These are phyloP conservation scores for Sporothrix inflata DNA, from an alignment of 2,329 filamentous ascomycete species.

Conservation along the genomic window DNA sequence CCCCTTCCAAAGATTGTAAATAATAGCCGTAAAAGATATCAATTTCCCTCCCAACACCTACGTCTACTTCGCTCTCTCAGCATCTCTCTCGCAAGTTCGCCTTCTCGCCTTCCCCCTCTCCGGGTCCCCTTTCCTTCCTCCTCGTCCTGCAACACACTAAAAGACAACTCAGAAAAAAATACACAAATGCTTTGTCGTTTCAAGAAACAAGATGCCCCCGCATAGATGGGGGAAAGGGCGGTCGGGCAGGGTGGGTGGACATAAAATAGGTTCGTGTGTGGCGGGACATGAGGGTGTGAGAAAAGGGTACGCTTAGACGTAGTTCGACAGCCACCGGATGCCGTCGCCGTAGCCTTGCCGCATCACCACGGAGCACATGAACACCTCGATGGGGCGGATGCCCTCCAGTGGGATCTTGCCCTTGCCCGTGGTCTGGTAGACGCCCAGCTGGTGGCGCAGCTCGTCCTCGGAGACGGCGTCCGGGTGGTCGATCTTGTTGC, in stretches of 20 bases:
- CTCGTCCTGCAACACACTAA: neutral
- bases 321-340: conserved; percentile 91
- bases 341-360: conserved; percentile 92
- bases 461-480: conserved; percentile 95
- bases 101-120: neutral
- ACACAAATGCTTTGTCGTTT: conserved; percentile 6
- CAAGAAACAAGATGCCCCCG: conserved; percentile 9
- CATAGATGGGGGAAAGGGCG: neutral
- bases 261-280: conserved; percentile 1
- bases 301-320: conserved; percentile 66
- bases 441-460: conserved; percentile 84
- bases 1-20: neutral
- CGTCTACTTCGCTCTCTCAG: conserved; percentile 10
- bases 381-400: conserved; percentile 93
- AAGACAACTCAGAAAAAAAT: neutral
- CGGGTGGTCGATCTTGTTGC: conserved; percentile 99
- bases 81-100: neutral
- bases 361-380: conserved; percentile 99
- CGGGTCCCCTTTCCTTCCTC: neutral
- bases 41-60: conserved; percentile 16
- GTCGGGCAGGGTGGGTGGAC: neutral
- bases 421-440: conserved; percentile 97
- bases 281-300: neutral
- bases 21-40: neutral
- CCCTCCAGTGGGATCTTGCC: conserved; percentile 88